These are phyloP conservation scores for Acer campestre DNA, from an alignment of 345 rosid species.

Conservation along the genomic window DNA sequence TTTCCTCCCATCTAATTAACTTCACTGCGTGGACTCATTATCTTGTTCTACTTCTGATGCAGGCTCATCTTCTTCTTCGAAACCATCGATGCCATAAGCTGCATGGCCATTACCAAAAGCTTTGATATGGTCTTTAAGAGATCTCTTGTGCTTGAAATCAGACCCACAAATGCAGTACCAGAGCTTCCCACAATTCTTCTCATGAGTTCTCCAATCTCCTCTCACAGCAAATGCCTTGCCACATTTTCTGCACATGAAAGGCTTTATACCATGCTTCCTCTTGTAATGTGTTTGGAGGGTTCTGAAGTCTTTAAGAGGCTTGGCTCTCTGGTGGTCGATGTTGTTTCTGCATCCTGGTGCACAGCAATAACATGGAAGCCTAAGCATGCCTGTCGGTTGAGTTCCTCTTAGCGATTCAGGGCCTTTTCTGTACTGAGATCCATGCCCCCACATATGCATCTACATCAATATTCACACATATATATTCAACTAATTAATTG, in stretches of 20 bases:
- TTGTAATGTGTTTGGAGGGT: slow-evolving; percentile 80
- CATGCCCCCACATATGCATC: slow-evolving; percentile 79
- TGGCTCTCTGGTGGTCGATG: slow-evolving; percentile 71
- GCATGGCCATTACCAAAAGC: slow-evolving; percentile 60
- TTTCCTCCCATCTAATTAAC: neutral
- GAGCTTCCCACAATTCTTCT: slow-evolving; percentile 71
- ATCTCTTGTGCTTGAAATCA: slow-evolving; percentile 66
- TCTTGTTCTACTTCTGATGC: slow-evolving; percentile 61
- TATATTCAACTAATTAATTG: neutral
- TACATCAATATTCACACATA: slow-evolving; percentile 11
- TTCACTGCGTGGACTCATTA: slow-evolving; percentile 34
- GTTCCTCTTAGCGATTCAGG: slow-evolving; percentile 72
- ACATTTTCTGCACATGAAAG: slow-evolving; percentile 77
- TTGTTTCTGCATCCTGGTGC: slow-evolving; percentile 70
- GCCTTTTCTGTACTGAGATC: slow-evolving; percentile 61
- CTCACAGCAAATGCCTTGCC: slow-evolving; percentile 68
- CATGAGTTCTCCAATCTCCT: slow-evolving; percentile 81
- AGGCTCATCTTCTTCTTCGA: slow-evolving; percentile 64
- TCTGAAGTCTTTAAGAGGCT: slow-evolving; percentile 69
- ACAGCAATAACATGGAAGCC: slow-evolving; percentile 75
- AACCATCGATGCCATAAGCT: slow-evolving; percentile 49
- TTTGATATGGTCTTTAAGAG: slow-evolving; percentile 61
- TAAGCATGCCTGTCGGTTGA: slow-evolving; percentile 68
- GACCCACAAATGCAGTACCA: slow-evolving; percentile 68
- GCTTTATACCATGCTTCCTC: slow-evolving; percentile 71